These are phyloP conservation scores for Triglochin maritima DNA, from an alignment of 106 monocot species.

Conservation along the genomic window DNA sequence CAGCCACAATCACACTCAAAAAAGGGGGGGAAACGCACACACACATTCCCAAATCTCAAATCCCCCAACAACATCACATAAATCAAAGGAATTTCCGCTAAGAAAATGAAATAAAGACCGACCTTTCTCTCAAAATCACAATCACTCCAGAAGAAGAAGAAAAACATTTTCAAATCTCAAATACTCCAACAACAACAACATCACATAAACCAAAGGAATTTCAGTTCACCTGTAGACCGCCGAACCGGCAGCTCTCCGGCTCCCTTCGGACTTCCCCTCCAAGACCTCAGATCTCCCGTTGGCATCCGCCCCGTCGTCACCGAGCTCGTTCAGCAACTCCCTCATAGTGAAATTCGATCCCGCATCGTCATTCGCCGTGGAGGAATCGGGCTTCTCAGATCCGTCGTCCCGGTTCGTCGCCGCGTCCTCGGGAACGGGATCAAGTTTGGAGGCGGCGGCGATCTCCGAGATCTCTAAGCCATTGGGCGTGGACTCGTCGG, in stretches of 20 bases:
- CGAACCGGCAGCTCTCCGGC: not conserved
- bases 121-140: too few species aligned
- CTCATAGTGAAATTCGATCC: constrained; percentile 50
- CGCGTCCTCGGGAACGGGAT: constrained; percentile 6
- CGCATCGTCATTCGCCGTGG: constrained; percentile 9
- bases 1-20: too few species aligned
- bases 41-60: too few species aligned
- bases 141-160: too few species aligned
- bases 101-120: too few species aligned
- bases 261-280: constrained; percentile 8
- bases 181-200: not conserved
- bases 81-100: too few species aligned
- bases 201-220: not conserved
- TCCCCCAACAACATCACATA: too few species aligned
- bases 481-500: not conserved
- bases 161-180: too few species aligned
- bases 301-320: constrained; percentile 17
- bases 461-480: constrained; percentile 3
- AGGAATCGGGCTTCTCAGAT: constrained; percentile 1
- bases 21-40: too few species aligned
- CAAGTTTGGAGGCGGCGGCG: constrained; percentile 16
- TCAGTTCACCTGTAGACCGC: not conserved
- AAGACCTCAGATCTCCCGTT: constrained; percentile 12
- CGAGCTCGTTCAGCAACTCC: constrained; percentile 71
- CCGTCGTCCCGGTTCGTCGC: not conserved